Evolutionary conservation across 2,329 filamentous ascomycete species (phyloP), one percentile per base, ranked within the genome.

Genomic region (Ceratocystis huliohia): DNA sequence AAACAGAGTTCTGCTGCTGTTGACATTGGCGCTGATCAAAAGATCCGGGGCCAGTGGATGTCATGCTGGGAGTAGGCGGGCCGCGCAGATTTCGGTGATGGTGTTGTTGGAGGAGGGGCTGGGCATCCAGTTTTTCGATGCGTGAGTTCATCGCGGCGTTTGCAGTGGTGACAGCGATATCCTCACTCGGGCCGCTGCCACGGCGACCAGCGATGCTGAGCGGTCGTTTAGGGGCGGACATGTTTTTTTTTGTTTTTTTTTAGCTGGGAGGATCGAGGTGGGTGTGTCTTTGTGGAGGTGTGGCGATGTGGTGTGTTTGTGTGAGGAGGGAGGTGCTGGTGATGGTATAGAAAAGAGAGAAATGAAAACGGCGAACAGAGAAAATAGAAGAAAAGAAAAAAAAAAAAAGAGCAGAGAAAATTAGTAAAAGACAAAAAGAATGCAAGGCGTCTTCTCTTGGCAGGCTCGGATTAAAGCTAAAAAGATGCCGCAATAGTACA

Each of bases 1-100:
- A 85, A 59, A 81, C 81, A 7, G 82, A 83, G 30, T 48, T 53
- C 13, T 63, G 65, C 37, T 66, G 65, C 20, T 48, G 59, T 13
- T 53, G 59, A 15, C 65, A 66, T 53, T 66, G 65, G 37, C 73
- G 41, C 37, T 84, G 82, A 65, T 87, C 83, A 69, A 84, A 86
- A 69, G 86, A 84, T 69, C 81, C 79, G 33, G 64, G 33, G 5
- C 82, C 83, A 0, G 84, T 84, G 10, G 84, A 86, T 64, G 79
- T 83, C 83, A 87, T 85, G 74, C 83, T 87, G 13, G 84, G 84
- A 1, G 84, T 87, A 22, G 84, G 84, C 5, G 84, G 84, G 0
- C 84, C 84, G 73, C 83, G 76, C 56, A 77, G 70, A 57, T 70
- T 82, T 70, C 82, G 80, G 2, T 77, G 74, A 69, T 82, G 76